Evolutionary conservation across 176 grass and related monocot species (phyloP).

Genomic region (Zoysia pacifica): DNA sequence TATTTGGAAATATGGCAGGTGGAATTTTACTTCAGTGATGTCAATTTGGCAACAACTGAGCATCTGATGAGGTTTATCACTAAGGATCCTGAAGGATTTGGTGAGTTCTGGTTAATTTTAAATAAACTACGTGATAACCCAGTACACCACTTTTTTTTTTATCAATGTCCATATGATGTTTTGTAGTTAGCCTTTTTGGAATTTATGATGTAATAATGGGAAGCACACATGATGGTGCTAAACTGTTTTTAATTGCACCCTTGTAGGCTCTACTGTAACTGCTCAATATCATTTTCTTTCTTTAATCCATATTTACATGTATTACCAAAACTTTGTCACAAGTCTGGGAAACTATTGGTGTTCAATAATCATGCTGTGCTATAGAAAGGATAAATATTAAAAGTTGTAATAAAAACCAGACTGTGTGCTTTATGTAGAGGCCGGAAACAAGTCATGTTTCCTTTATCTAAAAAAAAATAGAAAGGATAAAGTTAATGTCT

Average conservation of each 20-base stretch:
- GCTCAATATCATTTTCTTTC: too few relatives aligned
- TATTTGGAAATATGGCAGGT: conserved; percentile 61
- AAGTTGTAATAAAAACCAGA: too few relatives aligned
- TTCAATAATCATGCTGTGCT: neutral
- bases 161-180: neutral
- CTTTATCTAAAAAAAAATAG: too few relatives aligned
- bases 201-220: neutral
- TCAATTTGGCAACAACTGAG: conserved; percentile 92
- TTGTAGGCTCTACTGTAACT: neutral
- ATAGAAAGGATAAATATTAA: neutral
- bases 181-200: neutral
- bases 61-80: conserved; percentile 87
- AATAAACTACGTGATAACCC: neutral
- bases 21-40: conserved; percentile 97
- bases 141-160: neutral
- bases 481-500: neutral
- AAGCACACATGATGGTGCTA: neutral
- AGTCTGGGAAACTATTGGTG: neutral
- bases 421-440: too few relatives aligned
- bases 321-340: neutral
- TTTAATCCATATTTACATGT: neutral
- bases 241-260: neutral
- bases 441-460: too few relatives aligned
- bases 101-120: conserved; percentile 52
- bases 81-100: conserved; percentile 92